phyloP scores from a whole-genome alignment of 192 early-diverging fungal species.

The Obelidium mucronatum region DNA sequence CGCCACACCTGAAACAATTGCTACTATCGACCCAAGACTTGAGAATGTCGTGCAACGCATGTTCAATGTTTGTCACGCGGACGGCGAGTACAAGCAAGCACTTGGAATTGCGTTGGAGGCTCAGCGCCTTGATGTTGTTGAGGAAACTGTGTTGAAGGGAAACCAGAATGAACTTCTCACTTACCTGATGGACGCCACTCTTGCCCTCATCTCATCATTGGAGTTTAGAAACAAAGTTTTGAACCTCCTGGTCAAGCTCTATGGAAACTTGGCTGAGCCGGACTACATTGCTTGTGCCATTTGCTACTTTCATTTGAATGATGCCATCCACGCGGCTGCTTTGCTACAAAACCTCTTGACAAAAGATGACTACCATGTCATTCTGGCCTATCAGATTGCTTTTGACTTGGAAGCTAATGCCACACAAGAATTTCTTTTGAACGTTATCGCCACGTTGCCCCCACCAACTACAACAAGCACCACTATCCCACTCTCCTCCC shows the following conservation, averaged over 20 bases:
- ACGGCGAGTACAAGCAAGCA: slow-evolving; percentile 89
- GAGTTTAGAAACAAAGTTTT: slow-evolving; percentile 86
- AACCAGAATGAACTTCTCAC: slow-evolving; percentile 68
- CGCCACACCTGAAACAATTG: slow-evolving; percentile 45
- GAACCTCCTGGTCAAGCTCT: slow-evolving; percentile 77
- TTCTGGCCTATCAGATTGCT: slow-evolving; percentile 96
- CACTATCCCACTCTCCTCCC: slow-evolving; percentile 30
- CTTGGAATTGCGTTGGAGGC: slow-evolving; percentile 97
- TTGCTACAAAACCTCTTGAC: slow-evolving; percentile 74
- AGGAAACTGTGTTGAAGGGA: slow-evolving; percentile 79
- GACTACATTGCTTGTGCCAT: slow-evolving; percentile 93
- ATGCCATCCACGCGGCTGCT: slow-evolving; percentile 74
- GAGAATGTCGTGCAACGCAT: slow-evolving; percentile 93
- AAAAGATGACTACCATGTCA: slow-evolving; percentile 62
- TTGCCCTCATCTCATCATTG: slow-evolving; percentile 84
- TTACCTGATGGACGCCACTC: slow-evolving; percentile 85
- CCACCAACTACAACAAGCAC: slow-evolving; percentile 32
- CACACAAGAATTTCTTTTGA: slow-evolving; percentile 94
- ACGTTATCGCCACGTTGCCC: slow-evolving; percentile 71
- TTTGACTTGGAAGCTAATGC: slow-evolving; percentile 98
- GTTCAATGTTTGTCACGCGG: slow-evolving; percentile 90
- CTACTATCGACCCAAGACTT: slow-evolving; percentile 78
- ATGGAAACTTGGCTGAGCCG: slow-evolving; percentile 75
- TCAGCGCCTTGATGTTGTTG: slow-evolving; percentile 86
- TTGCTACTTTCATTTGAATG: slow-evolving; percentile 91